Evolutionary conservation across 768 basidiomycete genomes (phyloP).

Genomic region (Lactarius hatsudake): DNA sequence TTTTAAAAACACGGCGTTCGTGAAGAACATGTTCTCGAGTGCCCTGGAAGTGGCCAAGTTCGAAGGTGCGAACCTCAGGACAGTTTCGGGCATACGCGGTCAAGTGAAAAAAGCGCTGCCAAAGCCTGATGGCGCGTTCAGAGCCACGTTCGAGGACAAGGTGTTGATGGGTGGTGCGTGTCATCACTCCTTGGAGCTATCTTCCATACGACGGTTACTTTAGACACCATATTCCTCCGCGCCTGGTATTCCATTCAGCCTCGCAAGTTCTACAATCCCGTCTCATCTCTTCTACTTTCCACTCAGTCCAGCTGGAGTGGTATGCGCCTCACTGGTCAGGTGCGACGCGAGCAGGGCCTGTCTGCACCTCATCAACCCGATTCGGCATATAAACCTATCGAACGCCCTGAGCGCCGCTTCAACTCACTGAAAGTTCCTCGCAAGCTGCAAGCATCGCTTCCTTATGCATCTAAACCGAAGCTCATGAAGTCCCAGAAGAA

Average conservation of each 20-base stretch:
- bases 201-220: neutral
- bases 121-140: slow-evolving; percentile 94
- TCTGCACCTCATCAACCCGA: slow-evolving; percentile 80
- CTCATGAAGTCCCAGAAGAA: slow-evolving; percentile 68
- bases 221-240: slow-evolving; percentile 92
- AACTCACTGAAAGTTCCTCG: slow-evolving; percentile 86
- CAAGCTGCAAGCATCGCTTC: slow-evolving; percentile 86
- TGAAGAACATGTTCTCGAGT: slow-evolving; percentile 95
- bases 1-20: slow-evolving; percentile 98
- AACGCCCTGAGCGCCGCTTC: slow-evolving; percentile 79
- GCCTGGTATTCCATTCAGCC: slow-evolving; percentile 98
- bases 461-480: slow-evolving; percentile 92
- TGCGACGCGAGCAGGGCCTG: slow-evolving; percentile 80
- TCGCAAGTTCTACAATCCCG: slow-evolving; percentile 94
- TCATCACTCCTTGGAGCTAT: neutral
- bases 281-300: slow-evolving; percentile 83
- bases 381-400: slow-evolving; percentile 84
- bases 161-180: slow-evolving; percentile 88
- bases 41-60: slow-evolving; percentile 97
- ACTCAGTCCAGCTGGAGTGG: slow-evolving; percentile 85
- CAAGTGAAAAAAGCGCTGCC: slow-evolving; percentile 94
- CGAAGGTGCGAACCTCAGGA: slow-evolving; percentile 94
- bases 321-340: slow-evolving; percentile 94
- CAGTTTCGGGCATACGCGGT: slow-evolving; percentile 93
- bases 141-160: slow-evolving; percentile 98